phyloP scores from a whole-genome alignment of 1,139 yeast genomes.

The Candida sp. region DNA sequence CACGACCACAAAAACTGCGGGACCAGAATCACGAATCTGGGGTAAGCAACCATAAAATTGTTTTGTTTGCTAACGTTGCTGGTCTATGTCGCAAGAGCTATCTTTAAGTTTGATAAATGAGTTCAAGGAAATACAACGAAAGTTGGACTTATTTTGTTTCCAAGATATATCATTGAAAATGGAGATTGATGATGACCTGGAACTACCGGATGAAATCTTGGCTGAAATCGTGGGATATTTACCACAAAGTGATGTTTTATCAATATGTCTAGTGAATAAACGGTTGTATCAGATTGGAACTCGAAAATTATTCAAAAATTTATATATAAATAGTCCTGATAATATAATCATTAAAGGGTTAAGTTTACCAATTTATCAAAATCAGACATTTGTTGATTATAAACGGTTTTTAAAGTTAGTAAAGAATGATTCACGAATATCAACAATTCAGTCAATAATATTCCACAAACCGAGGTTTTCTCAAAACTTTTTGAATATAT shows the following conservation, averaged over 20 bases:
- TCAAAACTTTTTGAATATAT: neutral
- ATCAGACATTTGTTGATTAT: constrained; percentile 4
- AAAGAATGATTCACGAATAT: constrained; percentile 1
- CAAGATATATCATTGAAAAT: neutral
- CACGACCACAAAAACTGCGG: neutral
- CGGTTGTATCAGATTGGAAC: constrained; percentile 5
- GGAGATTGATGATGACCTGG: constrained; percentile 29
- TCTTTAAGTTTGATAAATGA: neutral
- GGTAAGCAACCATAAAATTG: neutral
- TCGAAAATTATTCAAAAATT: constrained; percentile 4
- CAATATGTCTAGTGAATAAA: constrained; percentile 5
- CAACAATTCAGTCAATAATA: neutral
- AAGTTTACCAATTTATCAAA: constrained; percentile 4
- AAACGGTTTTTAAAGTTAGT: neutral
- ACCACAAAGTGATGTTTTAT: constrained; percentile 9
- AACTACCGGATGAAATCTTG: constrained; percentile 8
- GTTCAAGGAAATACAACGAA: neutral
- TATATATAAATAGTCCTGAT: constrained; percentile 8
- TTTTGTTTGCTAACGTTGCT: neutral
- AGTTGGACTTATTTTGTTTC: neutral
- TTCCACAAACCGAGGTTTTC: constrained; percentile 3
- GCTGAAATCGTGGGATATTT: constrained; percentile 7
- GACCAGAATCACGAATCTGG: neutral
- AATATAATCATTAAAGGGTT: constrained; percentile 2
- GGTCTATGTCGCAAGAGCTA: neutral